Evolutionary conservation across 805 yeast species (phyloP).

Genomic region (Myxozyma mucilagina): DNA sequence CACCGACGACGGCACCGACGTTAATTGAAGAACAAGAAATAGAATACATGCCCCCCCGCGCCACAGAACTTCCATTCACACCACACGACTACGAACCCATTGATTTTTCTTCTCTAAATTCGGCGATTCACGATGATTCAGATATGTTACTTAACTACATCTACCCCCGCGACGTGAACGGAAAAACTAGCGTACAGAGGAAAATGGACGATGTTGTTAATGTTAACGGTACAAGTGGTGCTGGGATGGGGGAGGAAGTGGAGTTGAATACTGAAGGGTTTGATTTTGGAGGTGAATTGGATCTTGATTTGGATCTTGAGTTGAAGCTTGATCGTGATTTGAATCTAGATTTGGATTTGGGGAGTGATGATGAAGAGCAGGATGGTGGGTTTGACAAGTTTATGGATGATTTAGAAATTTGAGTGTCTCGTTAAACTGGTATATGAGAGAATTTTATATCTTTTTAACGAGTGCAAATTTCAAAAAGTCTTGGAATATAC

Average conservation of each 20-base stretch:
- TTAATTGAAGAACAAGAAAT: slow-evolving; percentile 26
- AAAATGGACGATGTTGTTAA: slow-evolving; percentile 1
- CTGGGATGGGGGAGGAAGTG: too few species aligned
- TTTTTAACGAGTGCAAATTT: not conserved
- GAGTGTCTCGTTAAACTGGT: not conserved
- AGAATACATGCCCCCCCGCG: slow-evolving; percentile 31
- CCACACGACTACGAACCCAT: slow-evolving; percentile 29
- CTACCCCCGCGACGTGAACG: slow-evolving; percentile 9
- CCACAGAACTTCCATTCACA: slow-evolving; percentile 20
- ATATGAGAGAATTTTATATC: not conserved
- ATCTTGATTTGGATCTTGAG: too few species aligned
- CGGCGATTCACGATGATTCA: not conserved
- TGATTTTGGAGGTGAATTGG: not conserved
- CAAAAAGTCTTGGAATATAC: too few species aligned
- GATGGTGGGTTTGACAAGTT: not conserved
- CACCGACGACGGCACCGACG: too few species aligned
- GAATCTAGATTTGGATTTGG: not conserved
- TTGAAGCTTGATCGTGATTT: slow-evolving; percentile 4
- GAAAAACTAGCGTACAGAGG: slow-evolving; percentile 7
- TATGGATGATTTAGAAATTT: not conserved
- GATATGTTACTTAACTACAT: slow-evolving; percentile 11
- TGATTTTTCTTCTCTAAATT: slow-evolving; percentile 11
- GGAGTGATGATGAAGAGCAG: too few species aligned
- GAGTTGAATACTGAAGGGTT: too few species aligned
- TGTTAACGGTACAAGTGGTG: not conserved